Conservation (phyloP, 2,329 filamentous ascomycete species). For the Biscogniauxia marginata region DNA sequence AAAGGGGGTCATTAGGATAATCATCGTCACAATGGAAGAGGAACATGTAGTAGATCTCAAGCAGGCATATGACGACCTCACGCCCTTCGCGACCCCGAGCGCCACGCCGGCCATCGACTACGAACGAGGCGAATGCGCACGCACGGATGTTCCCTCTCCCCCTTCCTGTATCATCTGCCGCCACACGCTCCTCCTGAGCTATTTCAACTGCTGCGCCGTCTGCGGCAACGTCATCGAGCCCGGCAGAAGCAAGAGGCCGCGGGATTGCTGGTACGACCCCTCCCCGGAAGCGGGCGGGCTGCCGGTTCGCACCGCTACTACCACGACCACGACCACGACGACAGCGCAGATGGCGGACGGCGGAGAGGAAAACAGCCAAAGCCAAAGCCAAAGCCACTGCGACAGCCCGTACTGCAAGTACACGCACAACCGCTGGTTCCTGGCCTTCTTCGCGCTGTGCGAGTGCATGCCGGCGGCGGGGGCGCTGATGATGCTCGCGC, state of each 20-base stretch:
- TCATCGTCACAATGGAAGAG: slow-evolving; percentile 10
- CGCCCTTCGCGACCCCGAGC: slow-evolving; percentile 1
- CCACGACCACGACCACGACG: background rate
- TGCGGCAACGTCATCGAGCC: slow-evolving; percentile 15
- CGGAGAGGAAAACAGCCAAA: no score
- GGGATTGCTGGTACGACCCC: background rate
- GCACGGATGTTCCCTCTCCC: background rate
- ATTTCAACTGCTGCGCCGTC: slow-evolving; percentile 22
- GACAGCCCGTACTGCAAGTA: slow-evolving; percentile 12
- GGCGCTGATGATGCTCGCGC: slow-evolving; percentile 2
- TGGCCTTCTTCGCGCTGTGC: slow-evolving; percentile 11
- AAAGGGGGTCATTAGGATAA: no score
- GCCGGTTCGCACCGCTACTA: no score
- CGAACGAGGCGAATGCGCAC: background rate
- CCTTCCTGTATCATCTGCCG: slow-evolving; percentile 18
- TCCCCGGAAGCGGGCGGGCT: no score
- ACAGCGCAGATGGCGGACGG: background rate
- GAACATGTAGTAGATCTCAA: slow-evolving; percentile 10
- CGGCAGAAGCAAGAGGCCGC: background rate
- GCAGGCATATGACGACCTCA: slow-evolving; percentile 6
- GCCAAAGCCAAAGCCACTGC: no score
- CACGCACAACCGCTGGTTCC: slow-evolving; percentile 12
- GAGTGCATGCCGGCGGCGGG: slow-evolving; percentile 7
- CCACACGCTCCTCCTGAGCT: slow-evolving; percentile 18
- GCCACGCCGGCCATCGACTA: background rate